Conservation (phyloP, 2,329 filamentous ascomycete genomes). For the Penicillium capsulatum region DNA sequence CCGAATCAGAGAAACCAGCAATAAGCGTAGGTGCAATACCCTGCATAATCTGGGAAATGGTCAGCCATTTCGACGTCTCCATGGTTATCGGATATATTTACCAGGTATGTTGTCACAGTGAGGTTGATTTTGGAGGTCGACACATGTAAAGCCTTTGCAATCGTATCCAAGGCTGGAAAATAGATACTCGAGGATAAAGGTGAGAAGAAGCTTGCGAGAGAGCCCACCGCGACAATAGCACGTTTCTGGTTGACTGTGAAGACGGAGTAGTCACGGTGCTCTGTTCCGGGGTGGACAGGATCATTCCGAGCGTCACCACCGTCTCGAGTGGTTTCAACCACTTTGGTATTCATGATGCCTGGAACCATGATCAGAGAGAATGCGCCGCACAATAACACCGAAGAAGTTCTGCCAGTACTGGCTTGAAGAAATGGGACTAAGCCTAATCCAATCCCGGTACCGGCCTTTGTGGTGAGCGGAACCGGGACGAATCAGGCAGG, state of each 20-base stretch:
- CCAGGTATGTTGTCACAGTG: conserved; percentile 51
- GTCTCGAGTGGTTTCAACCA: no score
- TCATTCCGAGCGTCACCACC: no score
- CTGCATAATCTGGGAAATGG: conserved; percentile 17
- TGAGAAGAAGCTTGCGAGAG: conserved; percentile 30
- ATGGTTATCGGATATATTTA: conserved; percentile 21
- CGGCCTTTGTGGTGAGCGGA: no score
- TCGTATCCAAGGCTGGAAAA: conserved; percentile 34
- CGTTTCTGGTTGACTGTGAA: conserved; percentile 24
- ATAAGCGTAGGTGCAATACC: conserved; percentile 45
- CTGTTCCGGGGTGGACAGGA: neutral
- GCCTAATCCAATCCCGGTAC: no score
- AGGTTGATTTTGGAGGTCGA: conserved; percentile 46
- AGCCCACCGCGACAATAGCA: conserved; percentile 22
- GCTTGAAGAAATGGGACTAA: no score
- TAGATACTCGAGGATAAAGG: conserved; percentile 36
- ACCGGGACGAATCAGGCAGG: no score
- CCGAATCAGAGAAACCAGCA: conserved; percentile 58
- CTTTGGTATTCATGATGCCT: no score
- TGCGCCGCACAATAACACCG: no score
- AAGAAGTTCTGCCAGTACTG: no score
- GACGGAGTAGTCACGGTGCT: conserved; percentile 41
- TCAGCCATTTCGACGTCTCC: conserved; percentile 1
- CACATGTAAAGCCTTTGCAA: conserved; percentile 39
- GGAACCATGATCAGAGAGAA: no score